Evolutionary conservation across 1,284 basidiomycete genomes (phyloP), one percentile per base, ranked within the genome.

Genomic region (Ganoderma lucidum): DNA sequence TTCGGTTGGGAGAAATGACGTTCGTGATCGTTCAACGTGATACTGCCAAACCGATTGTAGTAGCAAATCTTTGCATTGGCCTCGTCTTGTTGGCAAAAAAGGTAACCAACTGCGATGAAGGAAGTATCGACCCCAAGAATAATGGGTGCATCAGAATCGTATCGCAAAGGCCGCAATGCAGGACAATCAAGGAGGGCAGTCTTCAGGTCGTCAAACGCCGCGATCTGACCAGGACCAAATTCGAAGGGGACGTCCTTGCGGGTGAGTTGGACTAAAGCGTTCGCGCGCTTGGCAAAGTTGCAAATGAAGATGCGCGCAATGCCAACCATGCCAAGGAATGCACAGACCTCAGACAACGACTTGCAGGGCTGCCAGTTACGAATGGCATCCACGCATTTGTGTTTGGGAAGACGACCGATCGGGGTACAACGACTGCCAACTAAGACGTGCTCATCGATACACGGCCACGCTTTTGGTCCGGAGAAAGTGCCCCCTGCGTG

Each of bases 291-390:
- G n/a, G 12, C 23, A 62, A 76, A 78, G 65, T 77, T 70, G 0
- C 44, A 19, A 39, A 77, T 76, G 59, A 76, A 77, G 3, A 69
- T 59, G 2, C 70, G 65, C n/a, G 68, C 70, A 1, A 76, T 73
- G 0, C 77, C 73, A 8, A 75, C 65, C 0, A 71, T 73, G 3
- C 74, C 74, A 32, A 78, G 67, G 68, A 78, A 78, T 0, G 67
- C 74, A 12, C 74, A 69, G 35, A 78, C 73, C 8, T 77, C 74
- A 3, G 72, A 73, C 30, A 75, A 61, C 10, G 39, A 63, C 10
- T 56, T 59, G 30, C 72, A 75, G 0, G 70, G 67, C 3, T 71
- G 70, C 77, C 77, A 79, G 51, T 78, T 77, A 2, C 6, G 6
- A 1, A 51, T 15, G 1, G 15, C 48, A 5, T 23, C n/a, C 3